A percentile compares a stretch with the other conserved stretches of the same genome.
Conservation (phyloP, 208 protist species). For the Trichomonas gallinae region DNA sequence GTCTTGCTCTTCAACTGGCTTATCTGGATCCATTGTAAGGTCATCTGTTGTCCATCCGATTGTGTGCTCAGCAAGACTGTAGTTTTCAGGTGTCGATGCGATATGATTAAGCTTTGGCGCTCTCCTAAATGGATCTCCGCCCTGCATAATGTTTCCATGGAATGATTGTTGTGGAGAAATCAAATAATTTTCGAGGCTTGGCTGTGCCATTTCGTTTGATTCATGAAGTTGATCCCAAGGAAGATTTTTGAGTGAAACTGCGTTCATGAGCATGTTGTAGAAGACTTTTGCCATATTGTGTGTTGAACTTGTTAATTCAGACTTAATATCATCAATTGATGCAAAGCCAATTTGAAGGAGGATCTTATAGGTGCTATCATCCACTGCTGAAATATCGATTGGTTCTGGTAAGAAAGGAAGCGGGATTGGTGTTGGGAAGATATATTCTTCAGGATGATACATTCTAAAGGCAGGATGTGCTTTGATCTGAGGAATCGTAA, state of each 20-base stretch:
- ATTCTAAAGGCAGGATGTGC: constrained; percentile 24
- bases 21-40: no score
- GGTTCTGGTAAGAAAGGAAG: neutral
- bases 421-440: neutral
- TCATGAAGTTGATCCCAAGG: neutral
- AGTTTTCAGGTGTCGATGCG: no score
- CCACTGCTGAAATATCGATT: neutral
- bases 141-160: no score
- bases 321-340: neutral
- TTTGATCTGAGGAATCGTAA: constrained; percentile 28
- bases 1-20: no score
- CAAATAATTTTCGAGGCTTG: no score
- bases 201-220: no score
- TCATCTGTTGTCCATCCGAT: no score
- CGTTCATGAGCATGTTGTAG: neutral
- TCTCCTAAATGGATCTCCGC: no score
- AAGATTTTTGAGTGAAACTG: neutral
- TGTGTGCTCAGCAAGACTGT: no score
- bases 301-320: neutral
- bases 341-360: neutral
- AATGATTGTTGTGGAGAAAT: no score
- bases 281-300: neutral
- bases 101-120: no score
- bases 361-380: neutral
- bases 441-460: neutral